These are phyloP conservation scores for Apiotrichum mycotoxinovorans DNA, from an alignment of 1,284 basidiomycete species.

Conservation along the genomic window DNA sequence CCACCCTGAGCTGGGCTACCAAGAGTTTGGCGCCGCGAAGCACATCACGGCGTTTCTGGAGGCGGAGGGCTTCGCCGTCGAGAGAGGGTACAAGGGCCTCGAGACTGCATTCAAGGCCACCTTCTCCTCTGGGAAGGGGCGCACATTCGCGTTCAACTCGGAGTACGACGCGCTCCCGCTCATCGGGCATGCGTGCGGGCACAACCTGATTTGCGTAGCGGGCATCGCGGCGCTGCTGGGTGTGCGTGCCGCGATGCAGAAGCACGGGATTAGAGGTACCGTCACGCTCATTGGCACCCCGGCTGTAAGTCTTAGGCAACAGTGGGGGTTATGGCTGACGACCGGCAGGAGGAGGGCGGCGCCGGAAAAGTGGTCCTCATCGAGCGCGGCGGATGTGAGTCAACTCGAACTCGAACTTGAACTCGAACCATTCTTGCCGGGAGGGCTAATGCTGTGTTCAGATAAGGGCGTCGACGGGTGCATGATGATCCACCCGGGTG, in stretches of 20 bases:
- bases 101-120: constrained; percentile 38
- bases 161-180: constrained; percentile 26
- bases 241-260: constrained; percentile 33
- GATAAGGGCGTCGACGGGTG: constrained; percentile 26
- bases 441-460: no score
- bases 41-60: constrained; percentile 58
- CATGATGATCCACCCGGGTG: constrained; percentile 31
- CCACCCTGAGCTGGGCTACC: constrained; percentile 29
- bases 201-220: constrained; percentile 46
- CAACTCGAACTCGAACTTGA: not conserved
- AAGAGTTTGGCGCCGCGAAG: constrained; percentile 56
- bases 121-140: constrained; percentile 17
- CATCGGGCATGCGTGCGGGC: constrained; percentile 58
- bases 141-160: constrained; percentile 31
- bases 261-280: constrained; percentile 62
- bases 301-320: constrained; percentile 47
- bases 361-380: constrained; percentile 72
- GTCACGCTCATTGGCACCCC: constrained; percentile 80
- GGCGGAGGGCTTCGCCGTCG: constrained; percentile 59
- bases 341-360: constrained; percentile 62
- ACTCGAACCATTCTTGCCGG: no score
- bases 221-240: constrained; percentile 43
- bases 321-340: not conserved
- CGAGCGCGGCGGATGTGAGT: constrained; percentile 71
- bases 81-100: constrained; percentile 57